Evolutionary conservation across 108 stramenopile species (phyloP).

Genomic region (Bacterosira constricta): DNA sequence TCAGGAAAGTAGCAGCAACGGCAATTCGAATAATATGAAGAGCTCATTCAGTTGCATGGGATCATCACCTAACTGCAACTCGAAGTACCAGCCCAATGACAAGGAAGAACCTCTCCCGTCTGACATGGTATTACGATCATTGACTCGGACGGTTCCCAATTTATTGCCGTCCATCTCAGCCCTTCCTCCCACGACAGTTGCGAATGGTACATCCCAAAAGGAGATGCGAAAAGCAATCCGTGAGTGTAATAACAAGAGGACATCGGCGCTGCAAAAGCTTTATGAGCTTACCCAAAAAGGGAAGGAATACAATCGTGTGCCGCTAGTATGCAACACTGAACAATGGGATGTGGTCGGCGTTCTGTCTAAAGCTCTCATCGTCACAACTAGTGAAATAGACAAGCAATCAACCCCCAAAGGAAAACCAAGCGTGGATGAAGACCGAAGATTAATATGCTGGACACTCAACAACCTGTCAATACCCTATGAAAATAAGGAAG

Average conservation of each 20-base stretch:
- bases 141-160: slow-evolving; percentile 21
- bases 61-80: slow-evolving; percentile 4
- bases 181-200: not conserved
- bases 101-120: not conserved
- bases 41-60: not conserved
- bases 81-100: slow-evolving; percentile 22
- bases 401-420: not conserved
- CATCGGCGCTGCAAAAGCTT: slow-evolving; percentile 22
- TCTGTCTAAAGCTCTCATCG: slow-evolving; percentile 27
- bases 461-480: slow-evolving; percentile 59
- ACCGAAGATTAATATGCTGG: slow-evolving; percentile 52
- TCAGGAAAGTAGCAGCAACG: too few species aligned
- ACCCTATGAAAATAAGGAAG: slow-evolving; percentile 53
- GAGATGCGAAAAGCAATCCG: not conserved
- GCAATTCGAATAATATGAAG: too few species aligned
- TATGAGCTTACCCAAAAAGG: slow-evolving; percentile 42
- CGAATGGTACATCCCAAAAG: not conserved
- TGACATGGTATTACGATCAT: not conserved
- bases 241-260: slow-evolving; percentile 2
- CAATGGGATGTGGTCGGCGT: slow-evolving; percentile 32
- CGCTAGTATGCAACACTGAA: slow-evolving; percentile 20
- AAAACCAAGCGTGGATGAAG: slow-evolving; percentile 23
- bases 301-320: slow-evolving; percentile 38
- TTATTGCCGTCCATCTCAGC: slow-evolving; percentile 22
- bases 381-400: not conserved